Evolutionary conservation across 1,284 basidiomycete genomes (phyloP).

Genomic region (Cryptococcus maquisensis): DNA sequence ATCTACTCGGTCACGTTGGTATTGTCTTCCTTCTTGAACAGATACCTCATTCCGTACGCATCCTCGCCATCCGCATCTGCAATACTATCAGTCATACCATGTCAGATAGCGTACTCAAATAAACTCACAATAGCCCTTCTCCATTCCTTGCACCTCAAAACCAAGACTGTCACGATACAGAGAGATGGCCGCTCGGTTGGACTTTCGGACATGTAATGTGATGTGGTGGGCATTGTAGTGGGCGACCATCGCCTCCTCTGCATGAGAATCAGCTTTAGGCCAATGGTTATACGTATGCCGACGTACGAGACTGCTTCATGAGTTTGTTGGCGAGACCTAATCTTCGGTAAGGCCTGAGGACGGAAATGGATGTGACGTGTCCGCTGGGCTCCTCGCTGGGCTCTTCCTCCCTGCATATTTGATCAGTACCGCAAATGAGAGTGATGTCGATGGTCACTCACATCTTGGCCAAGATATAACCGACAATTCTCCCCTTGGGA

Average conservation of each 20-base stretch:
- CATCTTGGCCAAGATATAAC: constrained; percentile 95
- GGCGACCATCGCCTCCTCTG: constrained; percentile 82
- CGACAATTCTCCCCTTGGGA: constrained; percentile 79
- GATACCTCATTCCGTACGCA: constrained; percentile 78
- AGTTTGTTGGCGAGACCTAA: constrained; percentile 81
- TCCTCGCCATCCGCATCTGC: constrained; percentile 89
- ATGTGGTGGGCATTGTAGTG: constrained; percentile 72
- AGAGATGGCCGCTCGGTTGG: constrained; percentile 76
- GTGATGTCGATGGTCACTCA: constrained; percentile 36
- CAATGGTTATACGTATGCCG: neutral
- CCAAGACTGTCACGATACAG: constrained; percentile 80
- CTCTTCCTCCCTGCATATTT: constrained; percentile 64
- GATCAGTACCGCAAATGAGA: neutral
- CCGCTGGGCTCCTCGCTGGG: constrained; percentile 61
- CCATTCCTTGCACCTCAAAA: constrained; percentile 69
- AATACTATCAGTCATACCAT: neutral
- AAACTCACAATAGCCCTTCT: constrained; percentile 75
- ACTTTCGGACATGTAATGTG: constrained; percentile 79
- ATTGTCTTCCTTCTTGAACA: constrained; percentile 29
- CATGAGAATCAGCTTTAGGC: neutral
- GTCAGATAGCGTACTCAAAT: neutral
- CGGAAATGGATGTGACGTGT: constrained; percentile 87
- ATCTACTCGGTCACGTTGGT: too few species aligned
- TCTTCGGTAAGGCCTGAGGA: constrained; percentile 75
- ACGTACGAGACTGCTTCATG: constrained; percentile 79